A percentile compares a stretch with the other conserved stretches of the same genome.
phyloP scores from a whole-genome alignment of 1,139 yeast genomes.

The Sugiyamaella grinbergsii region DNA sequence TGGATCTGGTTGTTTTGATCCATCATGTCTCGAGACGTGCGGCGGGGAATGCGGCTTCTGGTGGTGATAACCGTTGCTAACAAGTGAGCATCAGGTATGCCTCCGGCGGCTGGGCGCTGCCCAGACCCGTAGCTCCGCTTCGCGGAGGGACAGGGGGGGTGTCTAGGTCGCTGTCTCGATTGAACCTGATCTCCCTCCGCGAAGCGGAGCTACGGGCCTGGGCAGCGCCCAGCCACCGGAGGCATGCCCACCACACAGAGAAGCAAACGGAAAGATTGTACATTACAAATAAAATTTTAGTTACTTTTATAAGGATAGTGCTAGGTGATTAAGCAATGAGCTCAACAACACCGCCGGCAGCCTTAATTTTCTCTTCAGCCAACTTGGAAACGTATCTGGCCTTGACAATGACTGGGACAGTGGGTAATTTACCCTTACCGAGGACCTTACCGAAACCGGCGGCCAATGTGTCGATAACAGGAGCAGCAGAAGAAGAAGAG shows the following conservation, averaged over 20 bases:
- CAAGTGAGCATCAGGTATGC: too few species aligned
- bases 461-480: slow-evolving; percentile 99
- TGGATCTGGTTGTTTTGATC: too few species aligned
- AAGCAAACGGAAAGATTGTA: slow-evolving; percentile 10
- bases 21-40: background rate
- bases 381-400: slow-evolving; percentile 99
- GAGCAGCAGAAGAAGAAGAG: slow-evolving; percentile 88
- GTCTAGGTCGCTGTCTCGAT: background rate
- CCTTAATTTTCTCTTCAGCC: slow-evolving; percentile 99
- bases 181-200: background rate
- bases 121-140: background rate
- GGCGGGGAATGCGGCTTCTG: too few species aligned
- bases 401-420: slow-evolving; percentile 98
- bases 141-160: background rate
- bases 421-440: slow-evolving; percentile 98
- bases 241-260: too few species aligned
- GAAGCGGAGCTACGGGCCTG: background rate
- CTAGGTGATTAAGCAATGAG: slow-evolving; percentile 75
- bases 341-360: slow-evolving; percentile 99
- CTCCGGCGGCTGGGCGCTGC: slow-evolving; percentile 1
- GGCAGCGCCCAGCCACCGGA: slow-evolving; percentile 18
- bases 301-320: slow-evolving; percentile 25
- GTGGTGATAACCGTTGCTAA: too few species aligned
- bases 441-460: slow-evolving; percentile 99
- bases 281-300: slow-evolving; percentile 22